Evolutionary conservation across 805 yeast genomes (phyloP).

Genomic region (Jamesozyma rosinii): DNA sequence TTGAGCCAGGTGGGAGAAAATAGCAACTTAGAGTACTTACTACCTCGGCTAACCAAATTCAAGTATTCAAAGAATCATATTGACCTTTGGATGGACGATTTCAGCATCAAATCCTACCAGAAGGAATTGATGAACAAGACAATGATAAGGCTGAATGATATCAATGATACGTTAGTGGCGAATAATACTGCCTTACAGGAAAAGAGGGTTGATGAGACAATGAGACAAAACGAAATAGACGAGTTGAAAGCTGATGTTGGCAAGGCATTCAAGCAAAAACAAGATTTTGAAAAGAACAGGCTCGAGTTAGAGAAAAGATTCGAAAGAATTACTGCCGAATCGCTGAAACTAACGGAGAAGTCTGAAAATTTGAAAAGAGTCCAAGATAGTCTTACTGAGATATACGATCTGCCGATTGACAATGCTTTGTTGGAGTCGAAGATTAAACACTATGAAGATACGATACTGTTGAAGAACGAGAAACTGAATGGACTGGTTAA

Average conservation of each 20-base stretch:
- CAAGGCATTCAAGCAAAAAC: slow-evolving; percentile 31
- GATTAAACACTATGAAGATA: not conserved
- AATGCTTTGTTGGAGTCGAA: not conserved
- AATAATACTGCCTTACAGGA: slow-evolving; percentile 17
- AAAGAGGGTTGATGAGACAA: slow-evolving; percentile 33
- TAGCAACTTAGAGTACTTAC: not conserved
- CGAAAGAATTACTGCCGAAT: slow-evolving; percentile 16
- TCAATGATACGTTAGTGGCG: slow-evolving; percentile 20
- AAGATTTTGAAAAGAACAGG: slow-evolving; percentile 16
- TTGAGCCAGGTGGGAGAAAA: not conserved
- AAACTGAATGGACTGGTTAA: slow-evolving; percentile 42
- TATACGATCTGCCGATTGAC: not conserved
- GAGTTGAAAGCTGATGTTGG: slow-evolving; percentile 35
- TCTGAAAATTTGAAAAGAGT: not conserved
- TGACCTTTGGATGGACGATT: not conserved
- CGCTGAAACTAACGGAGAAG: slow-evolving; percentile 8
- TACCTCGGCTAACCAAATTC: slow-evolving; percentile 7
- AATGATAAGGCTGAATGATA: slow-evolving; percentile 26
- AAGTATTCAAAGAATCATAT: slow-evolving; percentile 8
- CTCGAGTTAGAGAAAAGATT: slow-evolving; percentile 22
- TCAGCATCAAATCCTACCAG: slow-evolving; percentile 30
- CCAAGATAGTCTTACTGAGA: not conserved
- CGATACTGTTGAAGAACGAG: not conserved
- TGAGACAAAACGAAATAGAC: slow-evolving; percentile 36
- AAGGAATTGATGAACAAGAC: slow-evolving; percentile 32